Base-by-base conservation (phyloP, 2,329 filamentous ascomycete genomes). In the Colletotrichum lini region DNA sequence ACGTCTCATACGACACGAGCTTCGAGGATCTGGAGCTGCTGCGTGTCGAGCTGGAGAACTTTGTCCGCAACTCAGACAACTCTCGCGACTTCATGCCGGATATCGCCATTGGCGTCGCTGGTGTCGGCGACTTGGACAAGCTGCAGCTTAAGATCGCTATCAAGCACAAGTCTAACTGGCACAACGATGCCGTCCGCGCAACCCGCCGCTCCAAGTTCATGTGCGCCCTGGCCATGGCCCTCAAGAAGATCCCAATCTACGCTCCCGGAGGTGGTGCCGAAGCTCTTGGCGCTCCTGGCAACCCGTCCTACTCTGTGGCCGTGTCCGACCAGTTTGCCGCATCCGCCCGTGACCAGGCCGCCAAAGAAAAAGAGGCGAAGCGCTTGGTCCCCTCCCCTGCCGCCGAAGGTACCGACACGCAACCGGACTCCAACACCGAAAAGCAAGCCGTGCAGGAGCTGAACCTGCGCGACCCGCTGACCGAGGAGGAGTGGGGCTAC, bases 181-280 rank as follows among this genome's bases (percentile, higher is more conserved):
- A 94, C 75, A 95, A 98, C 81, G 96, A 98, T 75, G 87, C 89
- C 1, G 88, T 98, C 50, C 93, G 95, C 50, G 92, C 92, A 21
- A 89, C 92, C 8, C 91, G 95, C 63, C 91, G 96, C 72, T 97
- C 93, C 80, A 98, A 98, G 82, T 98, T 99, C 84, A 97, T 98
- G 91, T 98, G 95, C 79, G 96, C 96, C 0, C 86, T 99, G 70
- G 92, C 96, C 5, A 82, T 95, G 10, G 95, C 96, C 4, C 84
- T 98, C 70, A 93, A 94, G 82, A 95, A 92, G 83, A 88, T 99
- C 21, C 96, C 95, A 12, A 96, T 99, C 78, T 89, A 94, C 76
- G 91, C 86, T 23, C 96, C 96, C 67, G 95, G 92, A 50, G 95
- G 93, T 70, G 93, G 91, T 67, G 84, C 83, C 67, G 89, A 91